A percentile compares a stretch with the other conserved stretches of the same genome.
These are phyloP conservation scores for Trichophyton verrucosum DNA, from an alignment of 2,329 filamentous ascomycete species.

Conservation along the genomic window DNA sequence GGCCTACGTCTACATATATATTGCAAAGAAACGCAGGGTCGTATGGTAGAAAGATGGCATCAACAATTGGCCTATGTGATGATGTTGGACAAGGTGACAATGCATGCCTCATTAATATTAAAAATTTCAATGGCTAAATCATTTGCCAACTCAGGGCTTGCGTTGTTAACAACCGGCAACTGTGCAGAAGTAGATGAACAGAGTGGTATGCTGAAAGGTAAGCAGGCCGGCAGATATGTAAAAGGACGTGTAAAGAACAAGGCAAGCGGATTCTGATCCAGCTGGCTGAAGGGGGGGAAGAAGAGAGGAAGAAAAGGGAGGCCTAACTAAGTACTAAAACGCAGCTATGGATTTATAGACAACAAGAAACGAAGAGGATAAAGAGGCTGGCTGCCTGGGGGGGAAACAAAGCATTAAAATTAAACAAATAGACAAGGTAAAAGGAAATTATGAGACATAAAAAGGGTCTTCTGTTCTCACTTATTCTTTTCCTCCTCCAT, in stretches of 20 bases:
- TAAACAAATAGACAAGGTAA: constrained; percentile 5
- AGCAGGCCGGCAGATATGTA: background rate
- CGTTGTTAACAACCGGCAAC: background rate
- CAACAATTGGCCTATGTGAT: no score
- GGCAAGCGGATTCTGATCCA: background rate
- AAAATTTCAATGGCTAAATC: background rate
- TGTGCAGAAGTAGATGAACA: background rate
- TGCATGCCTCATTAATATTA: background rate
- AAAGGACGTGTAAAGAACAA: background rate
- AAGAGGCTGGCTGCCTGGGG: background rate
- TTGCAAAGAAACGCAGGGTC: no score
- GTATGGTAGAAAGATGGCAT: no score
- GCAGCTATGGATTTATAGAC: constrained; percentile 4
- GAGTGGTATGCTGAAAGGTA: background rate
- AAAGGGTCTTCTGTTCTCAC: background rate
- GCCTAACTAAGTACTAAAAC: constrained; percentile 1
- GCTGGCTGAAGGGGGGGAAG: background rate
- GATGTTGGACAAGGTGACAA: background rate
- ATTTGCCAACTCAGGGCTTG: background rate
- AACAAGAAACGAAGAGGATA: constrained; percentile 3
- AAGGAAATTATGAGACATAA: constrained; percentile 7
- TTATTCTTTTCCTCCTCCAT: background rate
- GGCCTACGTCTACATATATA: no score
- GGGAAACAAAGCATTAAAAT: constrained; percentile 6
- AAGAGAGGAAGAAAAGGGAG: background rate